Conservation (phyloP, 2,329 filamentous ascomycete genomes). For the Pseudogymnoascus verrucosus region DNA sequence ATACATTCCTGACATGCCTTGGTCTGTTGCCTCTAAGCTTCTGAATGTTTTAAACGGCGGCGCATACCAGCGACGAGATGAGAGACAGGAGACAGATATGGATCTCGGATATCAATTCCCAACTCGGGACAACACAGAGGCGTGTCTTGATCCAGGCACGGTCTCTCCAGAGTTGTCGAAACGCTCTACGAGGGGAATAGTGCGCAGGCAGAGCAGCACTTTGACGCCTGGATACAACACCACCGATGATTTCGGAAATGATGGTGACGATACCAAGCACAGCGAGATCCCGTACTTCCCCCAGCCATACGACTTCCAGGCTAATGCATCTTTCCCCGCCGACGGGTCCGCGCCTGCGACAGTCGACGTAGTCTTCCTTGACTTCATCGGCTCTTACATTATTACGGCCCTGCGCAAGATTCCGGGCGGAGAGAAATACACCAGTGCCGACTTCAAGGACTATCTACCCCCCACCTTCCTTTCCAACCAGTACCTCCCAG, state of each 20-base stretch:
- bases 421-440: conserved; percentile 24
- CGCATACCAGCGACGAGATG: conserved; percentile 20
- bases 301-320: conserved; percentile 78
- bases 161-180: conserved; percentile 13
- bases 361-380: conserved; percentile 84
- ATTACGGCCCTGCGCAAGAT: conserved; percentile 56
- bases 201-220: conserved; percentile 21
- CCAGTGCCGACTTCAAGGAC: conserved; percentile 22
- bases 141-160: conserved; percentile 8
- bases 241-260: conserved; percentile 68
- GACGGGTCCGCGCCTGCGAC: conserved; percentile 39
- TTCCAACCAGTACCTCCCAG: conserved; percentile 26
- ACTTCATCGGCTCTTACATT: conserved; percentile 68
- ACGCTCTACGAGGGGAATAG: conserved; percentile 20
- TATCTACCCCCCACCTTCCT: conserved; percentile 26
- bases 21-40: conserved; percentile 62
- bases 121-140: neutral
- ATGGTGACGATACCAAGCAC: conserved; percentile 89
- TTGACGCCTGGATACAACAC: conserved; percentile 76
- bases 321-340: conserved; percentile 48
- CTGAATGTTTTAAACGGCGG: conserved; percentile 47
- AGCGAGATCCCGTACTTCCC: conserved; percentile 63
- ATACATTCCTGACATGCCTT: conserved; percentile 73
- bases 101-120: neutral
- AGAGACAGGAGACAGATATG: neutral